Conservation (phyloP, 768 basidiomycete species). For the Suillus americanus region DNA sequence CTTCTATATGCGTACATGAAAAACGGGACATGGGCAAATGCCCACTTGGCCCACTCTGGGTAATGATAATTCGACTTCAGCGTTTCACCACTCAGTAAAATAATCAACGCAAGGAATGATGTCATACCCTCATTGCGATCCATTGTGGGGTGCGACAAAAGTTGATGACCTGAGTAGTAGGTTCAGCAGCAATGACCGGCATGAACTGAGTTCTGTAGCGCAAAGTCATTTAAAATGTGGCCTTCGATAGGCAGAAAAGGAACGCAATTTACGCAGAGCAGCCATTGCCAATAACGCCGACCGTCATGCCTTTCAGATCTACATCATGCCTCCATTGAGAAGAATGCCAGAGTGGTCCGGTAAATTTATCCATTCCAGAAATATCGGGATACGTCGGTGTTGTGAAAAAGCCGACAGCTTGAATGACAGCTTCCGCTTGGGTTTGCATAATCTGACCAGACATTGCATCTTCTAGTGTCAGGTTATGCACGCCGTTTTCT, state of each 20-base stretch:
- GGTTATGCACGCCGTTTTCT: slow-evolving; percentile 38
- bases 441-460: slow-evolving; percentile 36
- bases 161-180: slow-evolving; percentile 51
- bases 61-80: slow-evolving; percentile 42
- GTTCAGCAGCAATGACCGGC: slow-evolving; percentile 51
- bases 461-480: slow-evolving; percentile 37
- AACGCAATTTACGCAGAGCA: slow-evolving; percentile 49
- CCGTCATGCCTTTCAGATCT: slow-evolving; percentile 47
- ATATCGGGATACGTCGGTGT: slow-evolving; percentile 46
- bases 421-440: slow-evolving; percentile 47
- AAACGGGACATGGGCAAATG: slow-evolving; percentile 50
- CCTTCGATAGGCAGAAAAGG: slow-evolving; percentile 10
- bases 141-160: slow-evolving; percentile 63
- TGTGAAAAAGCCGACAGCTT: slow-evolving; percentile 52
- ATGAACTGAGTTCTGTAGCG: slow-evolving; percentile 57
- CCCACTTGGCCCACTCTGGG: slow-evolving; percentile 45
- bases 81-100: not conserved
- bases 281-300: slow-evolving; percentile 66
- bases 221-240: slow-evolving; percentile 11
- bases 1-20: slow-evolving; percentile 48
- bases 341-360: slow-evolving; percentile 55
- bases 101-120: not conserved
- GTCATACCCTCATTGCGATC: slow-evolving; percentile 48
- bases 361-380: slow-evolving; percentile 43
- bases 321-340: slow-evolving; percentile 57